Base-by-base conservation (phyloP, 176 grass and related monocot species). In the Ensete glaucum region DNA sequence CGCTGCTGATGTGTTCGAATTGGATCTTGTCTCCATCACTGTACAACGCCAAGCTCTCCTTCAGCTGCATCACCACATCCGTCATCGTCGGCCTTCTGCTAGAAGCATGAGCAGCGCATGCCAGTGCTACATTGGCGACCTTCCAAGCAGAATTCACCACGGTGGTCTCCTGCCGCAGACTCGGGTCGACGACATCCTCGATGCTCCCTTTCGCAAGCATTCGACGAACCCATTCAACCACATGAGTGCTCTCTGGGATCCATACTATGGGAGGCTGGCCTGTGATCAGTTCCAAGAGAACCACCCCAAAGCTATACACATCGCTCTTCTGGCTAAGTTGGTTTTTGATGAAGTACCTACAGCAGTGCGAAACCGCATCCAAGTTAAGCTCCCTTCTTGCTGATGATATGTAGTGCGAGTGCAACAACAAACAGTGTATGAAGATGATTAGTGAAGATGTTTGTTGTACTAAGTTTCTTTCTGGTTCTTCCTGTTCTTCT, bases 281-380 rank as follows among this genome's bases (percentile, higher is more conserved):
- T 27, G 86, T 88, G 63, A 88, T 23, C 16, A 85, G 14, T 76
- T 88, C 86, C 52, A 88, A 51, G 17, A 88, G 13, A 34, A 88
- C 76, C 9, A 88, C 76, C 3, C 86, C 79, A 53, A 82, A 88
- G 63, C 82, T 85, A 22, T 52, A 77, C 29, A 71, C 74, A 48
- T 73, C 79, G 15, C 78, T 80, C 52, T 72, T 80, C 54, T 26
- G 27, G 22, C 67, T 80, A 3, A 72, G 68, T 68, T 60, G 78
- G 54, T 59, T 72, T 53, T 13, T 62, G 20, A 0, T 14, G 52
- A 52, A 52, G 43, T 80, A 72, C 68, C 78, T 80, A 16, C 0
- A 51, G 22, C 72, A 50, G 26, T 50, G 19, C 2, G n/a, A 69
- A 5, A 23, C 11, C 8, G 8, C 71, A 21, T 54, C 23, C 4